phyloP scores from a whole-genome alignment of 257 asterid genomes.

The Lantana camara region DNA sequence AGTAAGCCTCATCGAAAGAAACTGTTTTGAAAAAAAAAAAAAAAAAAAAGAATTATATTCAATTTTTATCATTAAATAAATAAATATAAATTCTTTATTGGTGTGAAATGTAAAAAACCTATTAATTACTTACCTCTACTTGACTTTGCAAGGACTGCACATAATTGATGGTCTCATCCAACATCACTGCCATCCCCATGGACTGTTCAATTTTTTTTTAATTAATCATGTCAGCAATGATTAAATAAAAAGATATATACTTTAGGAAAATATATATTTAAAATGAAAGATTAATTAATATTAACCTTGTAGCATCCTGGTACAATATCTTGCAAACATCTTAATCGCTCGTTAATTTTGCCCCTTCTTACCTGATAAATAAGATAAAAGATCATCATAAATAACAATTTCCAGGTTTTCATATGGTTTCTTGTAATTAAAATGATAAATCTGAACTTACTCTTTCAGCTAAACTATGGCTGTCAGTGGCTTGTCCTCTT shows the following conservation, averaged over 20 bases:
- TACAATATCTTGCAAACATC: constrained; percentile 87
- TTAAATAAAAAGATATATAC: neutral
- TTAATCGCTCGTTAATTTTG: constrained; percentile 75
- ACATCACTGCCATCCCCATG: constrained; percentile 97
- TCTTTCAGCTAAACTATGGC: constrained; percentile 96
- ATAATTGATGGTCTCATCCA: constrained; percentile 88
- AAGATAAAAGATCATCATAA: neutral
- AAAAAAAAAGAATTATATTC: no score
- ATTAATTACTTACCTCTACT: constrained; percentile 62
- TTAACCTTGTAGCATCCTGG: constrained; percentile 95
- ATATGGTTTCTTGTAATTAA: neutral
- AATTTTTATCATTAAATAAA: no score
- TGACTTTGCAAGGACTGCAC: constrained; percentile 91
- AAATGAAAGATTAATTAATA: neutral
- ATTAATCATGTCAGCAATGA: neutral
- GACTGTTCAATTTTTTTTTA: constrained; percentile 53
- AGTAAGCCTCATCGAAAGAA: constrained; percentile 84
- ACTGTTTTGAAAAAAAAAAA: constrained; percentile 40
- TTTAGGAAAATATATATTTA: neutral
- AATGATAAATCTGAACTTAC: constrained; percentile 32
- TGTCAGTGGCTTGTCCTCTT: constrained; percentile 94
- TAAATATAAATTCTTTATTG: neutral
- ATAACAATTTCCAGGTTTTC: neutral
- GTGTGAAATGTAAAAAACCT: neutral
- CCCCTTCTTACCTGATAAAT: constrained; percentile 80